Percentiles rank a stretch among this genome's conserved stretches.
These are phyloP conservation scores for Fusarium euwallaceae DNA, from an alignment of 2,329 filamentous ascomycete genomes.

Conservation along the genomic window DNA sequence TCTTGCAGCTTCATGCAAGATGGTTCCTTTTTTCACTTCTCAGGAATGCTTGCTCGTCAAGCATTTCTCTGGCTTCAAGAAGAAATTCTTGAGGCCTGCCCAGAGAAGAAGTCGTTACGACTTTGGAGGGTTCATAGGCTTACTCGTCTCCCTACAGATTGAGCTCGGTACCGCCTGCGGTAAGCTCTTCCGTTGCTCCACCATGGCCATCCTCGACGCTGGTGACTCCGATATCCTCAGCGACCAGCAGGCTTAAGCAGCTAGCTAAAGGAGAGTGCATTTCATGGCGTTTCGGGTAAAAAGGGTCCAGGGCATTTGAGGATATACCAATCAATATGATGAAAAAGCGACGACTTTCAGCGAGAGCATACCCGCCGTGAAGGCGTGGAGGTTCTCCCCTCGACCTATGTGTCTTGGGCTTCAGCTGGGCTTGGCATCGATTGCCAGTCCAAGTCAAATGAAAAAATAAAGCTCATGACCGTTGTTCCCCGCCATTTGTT, in stretches of 20 bases:
- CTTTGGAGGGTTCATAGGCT: conserved; percentile 90
- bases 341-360: conserved; percentile 50
- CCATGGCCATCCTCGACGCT: conserved; percentile 96
- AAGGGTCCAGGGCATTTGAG: conserved; percentile 52
- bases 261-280: conserved; percentile 43
- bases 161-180: conserved; percentile 98
- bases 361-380: conserved; percentile 35
- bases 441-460: conserved; percentile 48
- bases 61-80: conserved; percentile 41
- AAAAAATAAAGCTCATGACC: conserved; percentile 55
- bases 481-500: conserved; percentile 48
- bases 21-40: conserved; percentile 41
- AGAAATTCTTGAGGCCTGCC: conserved; percentile 66
- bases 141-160: conserved; percentile 77
- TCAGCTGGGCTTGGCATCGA: conserved; percentile 38
- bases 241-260: conserved; percentile 74
- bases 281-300: conserved; percentile 60
- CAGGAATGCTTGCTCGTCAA: conserved; percentile 37
- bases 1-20: conserved; percentile 39
- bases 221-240: conserved; percentile 98
- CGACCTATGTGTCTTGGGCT: conserved; percentile 45
- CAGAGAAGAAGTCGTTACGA: conserved; percentile 91
- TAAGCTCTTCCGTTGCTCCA: conserved; percentile 98
- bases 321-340: conserved; percentile 55
- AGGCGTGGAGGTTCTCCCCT: conserved; percentile 41